phyloP scores from a whole-genome alignment of 176 grass and related monocot genomes.

The Oryza brachyantha region DNA sequence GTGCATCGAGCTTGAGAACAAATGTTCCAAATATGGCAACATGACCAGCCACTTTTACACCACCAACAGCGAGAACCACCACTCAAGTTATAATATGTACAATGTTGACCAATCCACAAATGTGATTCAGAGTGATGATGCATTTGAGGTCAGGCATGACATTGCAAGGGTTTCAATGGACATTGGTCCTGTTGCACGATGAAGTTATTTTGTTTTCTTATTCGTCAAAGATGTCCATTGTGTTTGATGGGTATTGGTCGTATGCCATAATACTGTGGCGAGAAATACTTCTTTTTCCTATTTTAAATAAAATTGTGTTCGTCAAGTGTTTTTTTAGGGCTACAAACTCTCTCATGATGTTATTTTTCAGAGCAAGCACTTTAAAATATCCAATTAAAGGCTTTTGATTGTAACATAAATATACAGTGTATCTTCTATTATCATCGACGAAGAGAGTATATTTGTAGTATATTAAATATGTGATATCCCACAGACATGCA shows the following conservation, averaged over 20 bases:
- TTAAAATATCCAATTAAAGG: too few relatives aligned
- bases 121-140: conserved; percentile 15
- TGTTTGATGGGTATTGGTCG: neutral
- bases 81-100: conserved; percentile 12
- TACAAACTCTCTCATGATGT: too few relatives aligned
- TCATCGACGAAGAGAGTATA: too few relatives aligned
- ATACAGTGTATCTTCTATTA: too few relatives aligned
- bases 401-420: too few relatives aligned
- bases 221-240: neutral
- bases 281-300: too few relatives aligned
- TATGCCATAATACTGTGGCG: too few relatives aligned
- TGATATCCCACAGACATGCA: too few relatives aligned
- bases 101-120: neutral
- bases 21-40: neutral
- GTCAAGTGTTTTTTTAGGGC: too few relatives aligned
- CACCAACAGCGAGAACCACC: neutral
- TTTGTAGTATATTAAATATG: too few relatives aligned
- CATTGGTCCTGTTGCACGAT: conserved; percentile 37
- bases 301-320: neutral
- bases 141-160: conserved; percentile 20
- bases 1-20: conserved; percentile 45
- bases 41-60: neutral
- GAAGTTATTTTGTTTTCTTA: neutral
- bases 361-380: too few relatives aligned
- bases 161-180: conserved; percentile 29